Percentiles rank a stretch among this genome's conserved stretches.
phyloP scores from a whole-genome alignment of 192 early-diverging fungal genomes.

The Coemansia sp. region DNA sequence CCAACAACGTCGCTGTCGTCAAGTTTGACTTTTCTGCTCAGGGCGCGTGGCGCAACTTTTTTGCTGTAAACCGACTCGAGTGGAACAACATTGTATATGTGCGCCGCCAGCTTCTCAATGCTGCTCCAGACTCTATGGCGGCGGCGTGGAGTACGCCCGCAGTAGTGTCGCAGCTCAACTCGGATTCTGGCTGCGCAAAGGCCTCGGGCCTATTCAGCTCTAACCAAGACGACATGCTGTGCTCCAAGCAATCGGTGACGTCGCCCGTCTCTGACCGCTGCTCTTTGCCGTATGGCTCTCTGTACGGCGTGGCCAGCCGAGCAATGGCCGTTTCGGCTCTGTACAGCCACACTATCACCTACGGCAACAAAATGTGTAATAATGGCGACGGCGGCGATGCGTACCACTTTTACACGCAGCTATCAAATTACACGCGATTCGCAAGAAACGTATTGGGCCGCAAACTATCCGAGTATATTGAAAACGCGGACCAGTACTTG shows the following conservation, averaged over 20 bases:
- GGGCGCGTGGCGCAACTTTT: slow-evolving; percentile 20
- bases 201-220: slow-evolving; percentile 12
- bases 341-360: slow-evolving; percentile 24
- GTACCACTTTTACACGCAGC: slow-evolving; percentile 20
- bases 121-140: not conserved
- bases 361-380: slow-evolving; percentile 14
- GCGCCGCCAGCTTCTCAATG: slow-evolving; percentile 1
- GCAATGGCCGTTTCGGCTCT: slow-evolving; percentile 19
- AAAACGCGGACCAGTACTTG: slow-evolving; percentile 6
- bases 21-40: slow-evolving; percentile 16
- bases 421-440: slow-evolving; percentile 18
- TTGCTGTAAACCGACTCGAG: slow-evolving; percentile 25
- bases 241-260: slow-evolving; percentile 6
- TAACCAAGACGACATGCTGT: slow-evolving; percentile 15
- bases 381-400: slow-evolving; percentile 1
- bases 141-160: slow-evolving; percentile 9
- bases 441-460: slow-evolving; percentile 17
- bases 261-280: slow-evolving; percentile 3
- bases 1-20: slow-evolving; percentile 33
- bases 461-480: slow-evolving; percentile 15
- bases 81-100: slow-evolving; percentile 21
- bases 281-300: slow-evolving; percentile 28
- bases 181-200: slow-evolving; percentile 2
- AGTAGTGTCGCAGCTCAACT: not conserved
- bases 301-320: slow-evolving; percentile 14